A percentile compares a stretch with the other conserved stretches of the same genome.
Evolutionary conservation across 2,329 filamentous ascomycete species (phyloP).

Genomic region (Aspergillus oerlinghausenensis): DNA sequence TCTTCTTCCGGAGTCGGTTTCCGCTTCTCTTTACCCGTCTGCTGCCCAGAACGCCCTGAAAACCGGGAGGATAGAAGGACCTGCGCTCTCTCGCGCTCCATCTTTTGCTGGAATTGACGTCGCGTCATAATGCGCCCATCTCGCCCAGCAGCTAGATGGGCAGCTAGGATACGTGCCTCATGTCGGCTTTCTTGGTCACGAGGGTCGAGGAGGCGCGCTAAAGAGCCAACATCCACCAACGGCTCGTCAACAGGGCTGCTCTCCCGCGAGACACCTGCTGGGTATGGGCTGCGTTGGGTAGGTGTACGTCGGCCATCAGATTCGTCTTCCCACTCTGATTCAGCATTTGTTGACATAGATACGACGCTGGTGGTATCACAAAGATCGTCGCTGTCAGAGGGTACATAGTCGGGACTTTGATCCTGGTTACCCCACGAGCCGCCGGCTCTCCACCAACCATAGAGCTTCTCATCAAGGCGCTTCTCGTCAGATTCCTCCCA

Average conservation of each 20-base stretch:
- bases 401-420: conserved; percentile 71
- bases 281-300: conserved; percentile 60
- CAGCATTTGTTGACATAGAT: conserved; percentile 56
- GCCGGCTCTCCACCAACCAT: conserved; percentile 77
- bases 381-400: conserved; percentile 48
- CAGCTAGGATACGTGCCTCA: conserved; percentile 74
- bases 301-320: conserved; percentile 61
- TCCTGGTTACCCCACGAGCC: conserved; percentile 84
- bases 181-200: conserved; percentile 70
- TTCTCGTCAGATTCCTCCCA: conserved; percentile 54
- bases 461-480: conserved; percentile 68
- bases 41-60: conserved; percentile 20
- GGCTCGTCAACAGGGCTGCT: conserved; percentile 57
- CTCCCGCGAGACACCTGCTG: conserved; percentile 43
- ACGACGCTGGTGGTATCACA: conserved; percentile 69
- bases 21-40: conserved; percentile 15
- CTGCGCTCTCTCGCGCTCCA: conserved; percentile 65
- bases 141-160: conserved; percentile 61
- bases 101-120: conserved; percentile 65
- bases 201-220: conserved; percentile 79
- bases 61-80: conserved; percentile 55
- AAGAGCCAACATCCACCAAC: conserved; percentile 60
- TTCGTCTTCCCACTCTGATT: conserved; percentile 47
- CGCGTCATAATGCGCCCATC: conserved; percentile 70
- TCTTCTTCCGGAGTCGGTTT: conserved; percentile 50